Percentiles rank a stretch among this genome's conserved stretches.
Evolutionary conservation across 306 rosid genomes (phyloP).

Genomic region (Vigna hirtella): DNA sequence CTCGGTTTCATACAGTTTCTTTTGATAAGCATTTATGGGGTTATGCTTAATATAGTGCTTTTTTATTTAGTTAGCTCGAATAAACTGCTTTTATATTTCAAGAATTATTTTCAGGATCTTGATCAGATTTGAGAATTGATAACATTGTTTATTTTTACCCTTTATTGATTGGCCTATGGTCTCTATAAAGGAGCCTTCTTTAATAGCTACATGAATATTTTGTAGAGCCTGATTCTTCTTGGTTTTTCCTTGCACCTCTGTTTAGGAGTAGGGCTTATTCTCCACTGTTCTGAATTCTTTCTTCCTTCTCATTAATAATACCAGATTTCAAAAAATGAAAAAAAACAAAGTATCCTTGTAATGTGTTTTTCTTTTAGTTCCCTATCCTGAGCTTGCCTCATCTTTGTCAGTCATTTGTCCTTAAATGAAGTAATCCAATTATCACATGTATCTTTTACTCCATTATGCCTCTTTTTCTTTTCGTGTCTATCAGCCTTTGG

Average conservation of each 20-base stretch:
- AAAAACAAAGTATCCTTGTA: background rate
- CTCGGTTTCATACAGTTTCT: constrained; percentile 1
- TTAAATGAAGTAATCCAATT: background rate
- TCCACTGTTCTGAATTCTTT: constrained; percentile 4
- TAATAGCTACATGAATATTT: background rate
- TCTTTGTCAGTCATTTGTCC: constrained; percentile 1
- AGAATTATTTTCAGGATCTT: constrained; percentile 1
- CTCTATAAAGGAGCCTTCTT: background rate
- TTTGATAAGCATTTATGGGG: constrained; percentile 27
- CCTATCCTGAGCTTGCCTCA: background rate
- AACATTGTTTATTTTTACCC: background rate
- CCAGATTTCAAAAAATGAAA: background rate
- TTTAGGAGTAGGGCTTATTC: constrained; percentile 2
- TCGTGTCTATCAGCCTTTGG: background rate
- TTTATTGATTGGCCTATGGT: constrained; percentile 4
- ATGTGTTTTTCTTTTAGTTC: background rate
- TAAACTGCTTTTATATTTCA: background rate
- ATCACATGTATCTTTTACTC: background rate
- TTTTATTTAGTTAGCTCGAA: background rate
- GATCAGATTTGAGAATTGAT: constrained; percentile 3
- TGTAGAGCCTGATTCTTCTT: constrained; percentile 3
- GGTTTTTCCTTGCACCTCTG: background rate
- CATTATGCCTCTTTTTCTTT: constrained; percentile 8
- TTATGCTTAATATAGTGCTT: background rate
- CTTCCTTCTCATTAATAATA: constrained; percentile 8